Conservation (phyloP, 2,329 filamentous ascomycete species). For the Dryadomyces quercus-mongolicae region DNA sequence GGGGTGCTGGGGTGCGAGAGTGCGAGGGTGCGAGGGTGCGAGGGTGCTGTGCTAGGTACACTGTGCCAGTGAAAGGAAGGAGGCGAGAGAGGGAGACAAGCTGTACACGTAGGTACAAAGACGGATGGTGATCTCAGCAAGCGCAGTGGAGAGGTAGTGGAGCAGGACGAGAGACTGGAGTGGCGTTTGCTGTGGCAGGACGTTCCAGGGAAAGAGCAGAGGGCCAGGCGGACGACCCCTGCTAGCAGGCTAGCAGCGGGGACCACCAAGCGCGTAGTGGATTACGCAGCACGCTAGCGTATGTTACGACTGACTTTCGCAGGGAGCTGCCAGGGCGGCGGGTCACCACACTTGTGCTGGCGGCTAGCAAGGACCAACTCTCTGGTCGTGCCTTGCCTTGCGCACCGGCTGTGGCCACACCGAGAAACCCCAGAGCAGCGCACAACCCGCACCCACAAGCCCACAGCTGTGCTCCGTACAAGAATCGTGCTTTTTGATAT, state of each 20-base stretch:
- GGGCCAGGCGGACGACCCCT: constrained; percentile 10
- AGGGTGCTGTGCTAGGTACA: neutral
- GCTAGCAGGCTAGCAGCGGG: constrained; percentile 6
- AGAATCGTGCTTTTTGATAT: neutral
- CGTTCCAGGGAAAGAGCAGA: constrained; percentile 4
- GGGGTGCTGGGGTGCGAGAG: neutral
- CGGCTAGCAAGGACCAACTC: neutral
- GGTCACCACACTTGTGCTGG: constrained; percentile 5
- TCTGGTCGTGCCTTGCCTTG: neutral
- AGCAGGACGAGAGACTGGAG: constrained; percentile 1
- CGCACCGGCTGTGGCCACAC: neutral
- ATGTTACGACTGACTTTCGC: neutral
- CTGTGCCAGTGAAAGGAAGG: neutral
- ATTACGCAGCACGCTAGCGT: constrained; percentile 11
- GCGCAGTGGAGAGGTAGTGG: constrained; percentile 1
- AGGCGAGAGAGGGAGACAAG: neutral
- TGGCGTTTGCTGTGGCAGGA: constrained; percentile 4
- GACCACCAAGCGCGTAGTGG: constrained; percentile 10
- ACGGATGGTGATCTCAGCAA: neutral
- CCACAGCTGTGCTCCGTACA: neutral
- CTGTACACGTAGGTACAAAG: too few relatives aligned
- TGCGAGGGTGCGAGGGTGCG: neutral
- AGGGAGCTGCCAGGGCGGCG: constrained; percentile 5
- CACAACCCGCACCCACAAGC: neutral
- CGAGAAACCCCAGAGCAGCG: neutral